A percentile compares a stretch with the other conserved stretches of the same genome.
Conservation (phyloP, 805 yeast genomes). For the Hanseniaspora osmophila region DNA sequence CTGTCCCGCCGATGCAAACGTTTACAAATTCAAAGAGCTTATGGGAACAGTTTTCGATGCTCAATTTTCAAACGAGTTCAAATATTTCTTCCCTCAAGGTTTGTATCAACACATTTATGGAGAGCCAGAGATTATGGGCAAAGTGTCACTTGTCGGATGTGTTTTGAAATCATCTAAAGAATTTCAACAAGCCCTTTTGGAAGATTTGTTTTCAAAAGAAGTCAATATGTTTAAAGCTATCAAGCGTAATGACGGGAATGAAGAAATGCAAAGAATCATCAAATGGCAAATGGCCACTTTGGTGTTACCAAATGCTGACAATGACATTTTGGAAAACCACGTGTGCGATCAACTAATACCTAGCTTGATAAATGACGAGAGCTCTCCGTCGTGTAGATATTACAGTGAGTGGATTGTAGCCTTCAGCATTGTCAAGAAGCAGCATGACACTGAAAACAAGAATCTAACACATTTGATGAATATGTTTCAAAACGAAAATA, state of each 20-base stretch:
- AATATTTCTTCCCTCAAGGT: slow-evolving; percentile 19
- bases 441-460: slow-evolving; percentile 8
- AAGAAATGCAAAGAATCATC: slow-evolving; percentile 50
- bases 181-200: slow-evolving; percentile 15
- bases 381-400: slow-evolving; percentile 62
- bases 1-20: slow-evolving; percentile 38
- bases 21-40: slow-evolving; percentile 45
- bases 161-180: slow-evolving; percentile 22
- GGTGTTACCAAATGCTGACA: slow-evolving; percentile 25
- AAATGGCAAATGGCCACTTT: slow-evolving; percentile 39
- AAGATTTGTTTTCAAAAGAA: slow-evolving; percentile 17
- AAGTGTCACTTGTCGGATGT: slow-evolving; percentile 35
- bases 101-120: slow-evolving; percentile 43
- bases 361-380: slow-evolving; percentile 30
- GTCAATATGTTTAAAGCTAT: slow-evolving; percentile 35
- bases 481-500: slow-evolving; percentile 15
- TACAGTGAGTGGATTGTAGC: slow-evolving; percentile 73
- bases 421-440: slow-evolving; percentile 23
- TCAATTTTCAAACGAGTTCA: slow-evolving; percentile 17
- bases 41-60: slow-evolving; percentile 39
- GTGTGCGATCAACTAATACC: slow-evolving; percentile 9
- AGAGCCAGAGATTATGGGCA: slow-evolving; percentile 38
- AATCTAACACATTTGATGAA: slow-evolving; percentile 11
- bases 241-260: slow-evolving; percentile 51
- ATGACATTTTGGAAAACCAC: slow-evolving; percentile 11